Percentiles rank a stretch among this genome's conserved stretches.
phyloP scores from a whole-genome alignment of 768 basidiomycete genomes.

The Lyophyllum semitale region DNA sequence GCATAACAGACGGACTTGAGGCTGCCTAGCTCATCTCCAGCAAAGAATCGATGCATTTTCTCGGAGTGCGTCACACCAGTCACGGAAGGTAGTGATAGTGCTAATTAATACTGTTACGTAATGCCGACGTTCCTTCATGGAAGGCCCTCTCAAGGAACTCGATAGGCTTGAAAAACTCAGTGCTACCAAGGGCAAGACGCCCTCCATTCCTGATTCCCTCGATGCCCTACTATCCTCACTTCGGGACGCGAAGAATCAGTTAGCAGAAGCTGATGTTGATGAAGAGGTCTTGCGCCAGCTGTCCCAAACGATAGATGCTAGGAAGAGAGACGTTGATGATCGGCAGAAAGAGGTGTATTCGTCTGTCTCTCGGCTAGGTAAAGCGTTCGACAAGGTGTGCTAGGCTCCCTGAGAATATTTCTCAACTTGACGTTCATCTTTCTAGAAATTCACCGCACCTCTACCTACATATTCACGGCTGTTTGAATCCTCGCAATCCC shows the following conservation, averaged over 20 bases:
- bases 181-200: slow-evolving; percentile 52
- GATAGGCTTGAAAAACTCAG: slow-evolving; percentile 72
- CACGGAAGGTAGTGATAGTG: background rate
- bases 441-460: slow-evolving; percentile 58
- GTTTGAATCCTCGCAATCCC: slow-evolving; percentile 63
- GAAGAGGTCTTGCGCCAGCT: slow-evolving; percentile 53
- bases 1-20: slow-evolving; percentile 62
- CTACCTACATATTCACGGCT: slow-evolving; percentile 68
- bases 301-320: slow-evolving; percentile 59
- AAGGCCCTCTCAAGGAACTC: slow-evolving; percentile 75
- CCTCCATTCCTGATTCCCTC: slow-evolving; percentile 59
- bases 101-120: slow-evolving; percentile 8
- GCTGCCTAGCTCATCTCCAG: slow-evolving; percentile 79
- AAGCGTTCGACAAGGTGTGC: slow-evolving; percentile 87
- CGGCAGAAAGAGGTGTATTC: slow-evolving; percentile 87
- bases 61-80: background rate
- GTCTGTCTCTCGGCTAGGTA: slow-evolving; percentile 76
- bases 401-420: background rate
- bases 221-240: slow-evolving; percentile 64
- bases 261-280: slow-evolving; percentile 49
- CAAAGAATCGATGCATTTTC: slow-evolving; percentile 66
- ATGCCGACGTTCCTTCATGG: slow-evolving; percentile 46
- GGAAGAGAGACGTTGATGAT: slow-evolving; percentile 86
- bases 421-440: background rate
- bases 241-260: slow-evolving; percentile 52